phyloP scores from a whole-genome alignment of 1,139 yeast genomes.

The Pneumocystis oryctolagi region DNA sequence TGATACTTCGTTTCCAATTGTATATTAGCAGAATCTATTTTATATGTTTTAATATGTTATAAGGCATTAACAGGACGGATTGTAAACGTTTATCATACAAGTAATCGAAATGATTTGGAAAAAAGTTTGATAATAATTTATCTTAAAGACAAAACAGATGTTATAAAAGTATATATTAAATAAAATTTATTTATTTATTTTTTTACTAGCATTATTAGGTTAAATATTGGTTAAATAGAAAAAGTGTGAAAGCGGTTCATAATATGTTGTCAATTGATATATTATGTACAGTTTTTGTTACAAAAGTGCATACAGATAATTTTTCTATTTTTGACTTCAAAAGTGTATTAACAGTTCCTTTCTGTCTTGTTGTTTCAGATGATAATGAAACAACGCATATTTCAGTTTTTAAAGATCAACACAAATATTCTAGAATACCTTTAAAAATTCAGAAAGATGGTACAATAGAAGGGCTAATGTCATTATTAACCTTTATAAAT shows the following conservation, averaged over 20 bases:
- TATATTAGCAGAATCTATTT: background rate
- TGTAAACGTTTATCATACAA: background rate
- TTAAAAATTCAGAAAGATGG: background rate
- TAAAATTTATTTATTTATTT: background rate
- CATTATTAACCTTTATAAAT: background rate
- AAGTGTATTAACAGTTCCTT: background rate
- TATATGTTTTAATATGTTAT: background rate
- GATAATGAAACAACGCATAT: conserved; percentile 1
- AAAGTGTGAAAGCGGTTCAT: background rate
- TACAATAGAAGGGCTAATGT: background rate
- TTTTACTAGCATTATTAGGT: background rate
- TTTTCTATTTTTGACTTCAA: background rate
- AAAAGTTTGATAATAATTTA: background rate
- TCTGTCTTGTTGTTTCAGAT: conserved; percentile 1
- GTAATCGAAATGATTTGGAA: background rate
- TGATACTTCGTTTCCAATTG: background rate
- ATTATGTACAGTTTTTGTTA: background rate
- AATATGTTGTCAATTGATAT: background rate
- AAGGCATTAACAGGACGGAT: background rate
- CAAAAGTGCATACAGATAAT: background rate
- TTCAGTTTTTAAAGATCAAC: background rate
- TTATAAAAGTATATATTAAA: background rate
- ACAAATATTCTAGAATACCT: background rate
- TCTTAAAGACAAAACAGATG: background rate
- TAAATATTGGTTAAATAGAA: background rate